Conservation (phyloP, 1,139 yeast genomes). For the Yamadazyma taylorii region DNA sequence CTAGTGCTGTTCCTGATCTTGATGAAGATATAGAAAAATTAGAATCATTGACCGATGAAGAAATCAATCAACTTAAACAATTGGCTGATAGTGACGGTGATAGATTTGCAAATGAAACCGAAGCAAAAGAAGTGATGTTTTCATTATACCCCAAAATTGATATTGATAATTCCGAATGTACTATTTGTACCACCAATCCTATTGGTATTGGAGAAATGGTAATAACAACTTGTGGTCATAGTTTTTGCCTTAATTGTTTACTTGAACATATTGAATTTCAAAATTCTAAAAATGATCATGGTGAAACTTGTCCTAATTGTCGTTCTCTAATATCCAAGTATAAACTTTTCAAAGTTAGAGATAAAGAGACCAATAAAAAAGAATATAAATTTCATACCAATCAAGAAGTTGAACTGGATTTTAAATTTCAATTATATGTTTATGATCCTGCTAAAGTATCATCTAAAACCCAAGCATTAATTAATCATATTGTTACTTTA, state of each 20-base stretch:
- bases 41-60: conserved; percentile 21
- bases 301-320: conserved; percentile 63
- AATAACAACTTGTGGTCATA: conserved; percentile 79
- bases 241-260: conserved; percentile 75
- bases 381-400: conserved; percentile 37
- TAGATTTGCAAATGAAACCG: conserved; percentile 36
- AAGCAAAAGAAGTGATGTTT: conserved; percentile 30
- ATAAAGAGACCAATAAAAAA: conserved; percentile 27
- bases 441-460: conserved; percentile 58
- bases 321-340: conserved; percentile 42
- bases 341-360: conserved; percentile 41
- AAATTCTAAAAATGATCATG: conserved; percentile 23
- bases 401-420: conserved; percentile 21
- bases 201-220: conserved; percentile 57
- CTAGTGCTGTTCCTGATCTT: conserved; percentile 37
- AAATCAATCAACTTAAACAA: conserved; percentile 18
- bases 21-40: conserved; percentile 30
- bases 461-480: conserved; percentile 72
- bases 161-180: conserved; percentile 63
- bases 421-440: conserved; percentile 36
- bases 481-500: conserved; percentile 56
- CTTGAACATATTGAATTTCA: conserved; percentile 64
- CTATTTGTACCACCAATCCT: conserved; percentile 74
- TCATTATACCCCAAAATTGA: conserved; percentile 24
- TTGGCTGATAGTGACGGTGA: conserved; percentile 21